These are phyloP conservation scores for Leishmania mexicana DNA, from an alignment of 208 protist species.

Conservation along the genomic window DNA sequence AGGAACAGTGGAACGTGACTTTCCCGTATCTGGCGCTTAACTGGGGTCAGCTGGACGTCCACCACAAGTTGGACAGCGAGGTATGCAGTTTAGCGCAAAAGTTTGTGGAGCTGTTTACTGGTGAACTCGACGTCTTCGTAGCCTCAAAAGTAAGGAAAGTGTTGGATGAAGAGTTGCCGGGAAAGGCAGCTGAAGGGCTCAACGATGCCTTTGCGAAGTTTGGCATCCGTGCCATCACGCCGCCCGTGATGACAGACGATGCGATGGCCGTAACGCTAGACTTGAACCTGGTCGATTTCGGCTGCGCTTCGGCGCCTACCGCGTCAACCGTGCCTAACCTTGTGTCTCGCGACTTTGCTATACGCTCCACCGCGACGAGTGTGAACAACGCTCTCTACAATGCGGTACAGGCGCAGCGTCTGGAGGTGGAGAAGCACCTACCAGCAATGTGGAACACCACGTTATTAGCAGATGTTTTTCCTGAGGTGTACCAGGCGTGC, in stretches of 20 bases:
- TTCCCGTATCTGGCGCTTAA: constrained; percentile 22
- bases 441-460: constrained; percentile 48
- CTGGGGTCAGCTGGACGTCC: constrained; percentile 49
- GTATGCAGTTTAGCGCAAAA: constrained; percentile 48
- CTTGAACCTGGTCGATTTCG: constrained; percentile 6
- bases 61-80: constrained; percentile 46
- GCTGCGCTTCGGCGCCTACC: constrained; percentile 3
- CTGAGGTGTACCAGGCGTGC: constrained; percentile 51
- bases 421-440: constrained; percentile 6
- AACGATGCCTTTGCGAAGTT: constrained; percentile 16
- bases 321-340: constrained; percentile 12
- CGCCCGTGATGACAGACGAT: constrained; percentile 39
- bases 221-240: constrained; percentile 15
- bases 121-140: constrained; percentile 58
- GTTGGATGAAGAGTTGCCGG: constrained; percentile 29
- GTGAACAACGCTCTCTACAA: constrained; percentile 53
- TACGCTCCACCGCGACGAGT: constrained; percentile 21
- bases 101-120: constrained; percentile 52
- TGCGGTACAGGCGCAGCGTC: constrained; percentile 4
- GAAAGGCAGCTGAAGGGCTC: constrained; percentile 26
- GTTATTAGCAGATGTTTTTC: constrained; percentile 52
- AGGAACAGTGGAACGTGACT: constrained; percentile 38
- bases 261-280: constrained; percentile 30
- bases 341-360: constrained; percentile 29
- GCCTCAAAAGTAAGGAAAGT: constrained; percentile 36